Percentiles rank a stretch among this genome's conserved stretches.
Evolutionary conservation across 139 green algal species (phyloP).

Genomic region (Chlorella vulgaris): DNA sequence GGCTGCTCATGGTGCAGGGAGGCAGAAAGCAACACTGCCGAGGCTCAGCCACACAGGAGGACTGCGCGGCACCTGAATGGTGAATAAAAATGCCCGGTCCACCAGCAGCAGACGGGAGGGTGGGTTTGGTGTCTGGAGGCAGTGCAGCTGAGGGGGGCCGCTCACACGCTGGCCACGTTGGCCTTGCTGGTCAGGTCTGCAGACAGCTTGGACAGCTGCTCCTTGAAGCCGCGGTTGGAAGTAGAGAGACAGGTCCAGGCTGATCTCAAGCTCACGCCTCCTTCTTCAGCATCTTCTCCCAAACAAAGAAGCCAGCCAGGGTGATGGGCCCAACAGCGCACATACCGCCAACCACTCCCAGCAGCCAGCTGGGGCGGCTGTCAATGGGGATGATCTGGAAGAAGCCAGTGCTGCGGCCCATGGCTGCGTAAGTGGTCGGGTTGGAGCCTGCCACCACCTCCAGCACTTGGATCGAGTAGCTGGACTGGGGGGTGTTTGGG

Average conservation of each 20-base stretch:
- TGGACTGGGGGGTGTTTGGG: constrained; percentile 4
- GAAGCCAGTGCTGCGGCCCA: neutral
- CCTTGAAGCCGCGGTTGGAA: constrained; percentile 41
- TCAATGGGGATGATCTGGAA: constrained; percentile 40
- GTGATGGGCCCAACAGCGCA: constrained; percentile 27
- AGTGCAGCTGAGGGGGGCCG: no score
- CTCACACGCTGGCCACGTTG: neutral
- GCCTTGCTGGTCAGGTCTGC: neutral
- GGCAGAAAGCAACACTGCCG: no score
- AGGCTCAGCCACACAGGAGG: no score
- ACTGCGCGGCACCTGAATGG: no score
- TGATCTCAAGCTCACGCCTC: no score
- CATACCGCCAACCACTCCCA: constrained; percentile 25
- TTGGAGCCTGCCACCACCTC: neutral
- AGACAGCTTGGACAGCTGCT: constrained; percentile 3
- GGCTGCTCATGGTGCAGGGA: no score
- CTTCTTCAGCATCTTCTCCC: constrained; percentile 36
- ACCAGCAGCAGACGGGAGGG: no score
- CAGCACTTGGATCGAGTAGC: constrained; percentile 37
- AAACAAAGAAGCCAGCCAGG: constrained; percentile 30
- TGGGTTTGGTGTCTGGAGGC: no score
- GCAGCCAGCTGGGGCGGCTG: constrained; percentile 29
- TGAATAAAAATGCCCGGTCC: no score
- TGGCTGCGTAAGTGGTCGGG: constrained; percentile 1
- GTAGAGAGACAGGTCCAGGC: constrained; percentile 35